A percentile compares a stretch with the other conserved stretches of the same genome.
These are phyloP conservation scores for Komagataella pastoris DNA, from an alignment of 805 yeast genomes.

Conservation along the genomic window DNA sequence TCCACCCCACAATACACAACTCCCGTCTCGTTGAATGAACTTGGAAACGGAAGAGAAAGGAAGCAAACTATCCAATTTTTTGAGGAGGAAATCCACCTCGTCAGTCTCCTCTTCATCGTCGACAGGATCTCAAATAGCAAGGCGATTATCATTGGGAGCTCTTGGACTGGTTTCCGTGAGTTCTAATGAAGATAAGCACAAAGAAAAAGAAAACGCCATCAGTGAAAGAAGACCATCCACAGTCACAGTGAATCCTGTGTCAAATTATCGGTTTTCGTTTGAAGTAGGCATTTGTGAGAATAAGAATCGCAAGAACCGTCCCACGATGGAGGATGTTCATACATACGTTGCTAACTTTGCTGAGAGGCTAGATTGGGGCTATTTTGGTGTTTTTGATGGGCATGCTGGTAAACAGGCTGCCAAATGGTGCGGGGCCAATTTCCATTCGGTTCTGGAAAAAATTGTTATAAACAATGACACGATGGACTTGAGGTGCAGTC, in stretches of 20 bases:
- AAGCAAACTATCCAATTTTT: not conserved
- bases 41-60: not conserved
- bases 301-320: slow-evolving; percentile 65
- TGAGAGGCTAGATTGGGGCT: slow-evolving; percentile 86
- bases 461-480: slow-evolving; percentile 34
- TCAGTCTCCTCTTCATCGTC: not conserved
- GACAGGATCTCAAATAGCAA: not conserved
- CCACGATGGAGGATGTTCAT: slow-evolving; percentile 94
- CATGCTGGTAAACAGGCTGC: slow-evolving; percentile 94
- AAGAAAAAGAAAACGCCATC: not conserved
- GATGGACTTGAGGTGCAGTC: slow-evolving; percentile 47
- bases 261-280: slow-evolving; percentile 48
- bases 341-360: slow-evolving; percentile 87
- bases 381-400: slow-evolving; percentile 92
- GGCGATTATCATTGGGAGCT: not conserved
- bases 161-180: not conserved
- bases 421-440: slow-evolving; percentile 83
- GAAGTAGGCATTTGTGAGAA: slow-evolving; percentile 89
- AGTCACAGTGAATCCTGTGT: slow-evolving; percentile 17
- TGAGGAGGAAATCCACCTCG: slow-evolving; percentile 1
- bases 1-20: not conserved
- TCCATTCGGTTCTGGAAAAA: slow-evolving; percentile 58
- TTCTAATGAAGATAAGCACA: not conserved
- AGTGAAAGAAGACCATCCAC: slow-evolving; percentile 5
- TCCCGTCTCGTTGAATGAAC: not conserved